Evolutionary conservation across 306 rosid species (phyloP).

Genomic region (Crotalaria pallida): DNA sequence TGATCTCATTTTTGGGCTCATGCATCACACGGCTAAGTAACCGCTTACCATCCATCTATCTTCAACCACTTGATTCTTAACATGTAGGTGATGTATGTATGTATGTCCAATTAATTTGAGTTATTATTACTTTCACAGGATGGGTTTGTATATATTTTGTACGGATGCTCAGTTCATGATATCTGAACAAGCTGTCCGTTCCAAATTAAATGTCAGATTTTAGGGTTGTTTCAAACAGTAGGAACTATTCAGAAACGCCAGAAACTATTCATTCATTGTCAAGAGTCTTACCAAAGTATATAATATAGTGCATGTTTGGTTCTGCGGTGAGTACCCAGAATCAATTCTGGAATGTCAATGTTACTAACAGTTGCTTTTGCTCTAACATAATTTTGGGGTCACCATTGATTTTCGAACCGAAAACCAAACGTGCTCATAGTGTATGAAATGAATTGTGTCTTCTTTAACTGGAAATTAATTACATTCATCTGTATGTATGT

Average conservation of each 20-base stretch:
- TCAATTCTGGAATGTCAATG: no score
- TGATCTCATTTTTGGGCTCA: not conserved
- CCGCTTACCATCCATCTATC: not conserved
- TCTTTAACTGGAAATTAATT: no score
- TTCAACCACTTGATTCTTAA: not conserved
- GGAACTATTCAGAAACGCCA: not conserved
- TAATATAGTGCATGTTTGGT: no score
- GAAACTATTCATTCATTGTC: not conserved
- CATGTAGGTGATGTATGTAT: not conserved
- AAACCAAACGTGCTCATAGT: no score
- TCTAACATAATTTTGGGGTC: no score
- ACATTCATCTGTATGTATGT: no score
- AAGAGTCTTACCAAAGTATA: not conserved
- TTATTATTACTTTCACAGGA: no score
- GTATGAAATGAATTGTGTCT: no score
- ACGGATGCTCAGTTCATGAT: conserved; percentile 2
- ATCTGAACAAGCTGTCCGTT: not conserved
- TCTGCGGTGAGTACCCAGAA: no score
- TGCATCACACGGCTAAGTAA: not conserved
- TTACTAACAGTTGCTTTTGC: no score
- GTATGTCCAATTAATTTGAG: not conserved
- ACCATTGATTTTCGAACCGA: no score
- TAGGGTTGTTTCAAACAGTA: not conserved
- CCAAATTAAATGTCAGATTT: not conserved
- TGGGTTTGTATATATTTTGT: not conserved